Evolutionary conservation across 2,329 filamentous ascomycete species (phyloP).

Genomic region (Aphanoascus verrucosus): DNA sequence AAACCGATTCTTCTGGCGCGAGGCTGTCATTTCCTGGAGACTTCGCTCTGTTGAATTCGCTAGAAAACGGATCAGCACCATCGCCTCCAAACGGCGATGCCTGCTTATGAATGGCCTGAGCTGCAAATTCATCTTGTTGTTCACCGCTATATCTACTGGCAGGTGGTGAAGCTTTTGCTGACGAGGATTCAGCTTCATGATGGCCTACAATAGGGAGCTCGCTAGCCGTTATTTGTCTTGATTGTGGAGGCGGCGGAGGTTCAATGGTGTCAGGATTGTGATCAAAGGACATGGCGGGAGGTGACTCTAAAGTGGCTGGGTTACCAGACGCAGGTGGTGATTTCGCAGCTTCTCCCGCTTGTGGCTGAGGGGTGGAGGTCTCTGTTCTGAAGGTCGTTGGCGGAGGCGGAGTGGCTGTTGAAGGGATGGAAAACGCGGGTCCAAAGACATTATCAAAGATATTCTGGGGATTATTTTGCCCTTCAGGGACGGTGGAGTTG

Average conservation of each 20-base stretch:
- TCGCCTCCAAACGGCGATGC: conserved; percentile 23
- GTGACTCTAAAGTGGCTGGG: conserved; percentile 53
- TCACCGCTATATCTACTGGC: conserved; percentile 49
- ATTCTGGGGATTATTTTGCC: conserved; percentile 45
- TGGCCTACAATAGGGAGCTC: conserved; percentile 58
- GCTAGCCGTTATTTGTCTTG: conserved; percentile 65
- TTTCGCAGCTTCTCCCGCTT: conserved; percentile 31
- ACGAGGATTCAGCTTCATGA: conserved; percentile 56
- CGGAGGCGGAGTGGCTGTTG: conserved; percentile 38
- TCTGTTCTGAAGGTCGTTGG: conserved; percentile 52
- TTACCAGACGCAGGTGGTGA: conserved; percentile 34
- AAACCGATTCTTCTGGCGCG: conserved; percentile 10
- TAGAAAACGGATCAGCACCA: background rate
- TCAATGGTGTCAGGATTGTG: conserved; percentile 19
- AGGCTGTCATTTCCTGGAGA: background rate
- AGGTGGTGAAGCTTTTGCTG: conserved; percentile 65
- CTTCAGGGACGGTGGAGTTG: conserved; percentile 12
- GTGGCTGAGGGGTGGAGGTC: conserved; percentile 27
- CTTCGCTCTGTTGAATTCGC: background rate
- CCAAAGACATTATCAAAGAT: conserved; percentile 84
- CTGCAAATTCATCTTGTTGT: conserved; percentile 15
- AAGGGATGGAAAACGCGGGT: conserved; percentile 47
- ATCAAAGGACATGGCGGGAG: conserved; percentile 38
- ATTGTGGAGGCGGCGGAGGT: conserved; percentile 52
- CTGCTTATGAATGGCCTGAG: background rate